Base-by-base conservation (phyloP, 179 eudicot species). In the Beta corolliflora region DNA sequence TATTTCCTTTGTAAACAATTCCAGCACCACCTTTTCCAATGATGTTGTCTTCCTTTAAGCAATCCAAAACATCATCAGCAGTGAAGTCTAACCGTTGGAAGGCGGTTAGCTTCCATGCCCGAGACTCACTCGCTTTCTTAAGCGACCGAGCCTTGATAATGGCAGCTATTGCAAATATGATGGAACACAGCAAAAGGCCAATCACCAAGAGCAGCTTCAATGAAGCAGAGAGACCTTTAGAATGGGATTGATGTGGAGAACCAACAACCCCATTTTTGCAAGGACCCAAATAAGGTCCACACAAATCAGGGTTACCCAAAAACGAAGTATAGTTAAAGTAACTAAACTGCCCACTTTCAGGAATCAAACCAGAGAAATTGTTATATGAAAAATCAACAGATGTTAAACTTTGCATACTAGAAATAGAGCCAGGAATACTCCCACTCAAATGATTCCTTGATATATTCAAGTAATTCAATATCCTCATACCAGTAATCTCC, bases 1-100 rank as follows among this genome's bases (percentile, higher is more conserved):
- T 89, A 31, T 77, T 87, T 13, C 95, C 97, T 71, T 95, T 93
- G 87, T 93, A 95, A 55, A 95, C 97, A 63, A 93, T 87, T 25
- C 98, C 97, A 44, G 98, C 98, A n/a, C 98, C 97, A 0, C 97
- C 98, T 88, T 92, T 93, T 13, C 98, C 97, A 48, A 95, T 95
- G 10, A 93, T 90, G 75, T 95, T 95, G 60, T 92, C 97, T 69
- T 92, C 98, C 79, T 95, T 92, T 75, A 95, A 73, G 59, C 88
- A 85, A 79, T 92, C 94, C 74, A 95, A 83, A 1, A 95, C 90
- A 82, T 95, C 97, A 77, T 93, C 95, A 55, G 88, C 91, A 1
- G 89, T 90, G 65, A 94, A 91, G 53, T 95, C 98, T 65, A 95
- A 50, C 29, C 92, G 81, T 50, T 95, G 98, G 89, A 95, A 95